Evolutionary conservation across 331 rosid genomes (phyloP).

Genomic region (Acacia concinna): DNA sequence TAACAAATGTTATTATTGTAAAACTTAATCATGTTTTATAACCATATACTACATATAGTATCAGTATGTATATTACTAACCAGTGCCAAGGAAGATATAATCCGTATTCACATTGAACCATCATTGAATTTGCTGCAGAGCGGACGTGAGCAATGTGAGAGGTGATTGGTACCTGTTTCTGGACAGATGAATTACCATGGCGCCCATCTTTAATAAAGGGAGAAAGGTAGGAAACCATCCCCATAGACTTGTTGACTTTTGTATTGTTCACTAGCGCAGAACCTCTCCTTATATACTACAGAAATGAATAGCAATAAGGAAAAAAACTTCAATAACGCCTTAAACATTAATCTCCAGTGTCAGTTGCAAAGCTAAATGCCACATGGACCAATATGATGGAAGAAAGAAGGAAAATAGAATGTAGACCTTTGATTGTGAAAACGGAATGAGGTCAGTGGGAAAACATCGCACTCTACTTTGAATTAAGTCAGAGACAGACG

Average conservation of each 20-base stretch:
- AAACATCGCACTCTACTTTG: conserved; percentile 3
- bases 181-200: conserved; percentile 21
- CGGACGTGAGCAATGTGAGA: conserved; percentile 7
- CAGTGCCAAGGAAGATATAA: conserved; percentile 67
- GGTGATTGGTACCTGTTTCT: conserved; percentile 32
- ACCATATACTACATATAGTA: neutral
- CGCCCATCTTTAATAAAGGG: conserved; percentile 36
- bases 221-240: conserved; percentile 33
- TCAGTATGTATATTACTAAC: conserved; percentile 39
- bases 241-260: conserved; percentile 32
- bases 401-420: neutral
- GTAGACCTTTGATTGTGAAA: neutral
- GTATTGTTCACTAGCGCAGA: conserved; percentile 35
- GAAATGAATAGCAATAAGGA: conserved; percentile 30
- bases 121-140: conserved; percentile 25
- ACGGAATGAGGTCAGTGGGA: neutral
- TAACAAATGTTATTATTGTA: neutral
- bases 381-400: neutral
- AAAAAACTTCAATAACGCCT: conserved; percentile 22
- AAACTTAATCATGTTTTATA: neutral
- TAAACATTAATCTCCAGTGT: conserved; percentile 6
- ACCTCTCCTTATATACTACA: conserved; percentile 50
- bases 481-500: neutral
- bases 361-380: conserved; percentile 16
- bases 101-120: conserved; percentile 44